Base-by-base conservation (phyloP, 768 basidiomycete genomes). In the Lepiota brunneoincarnata region DNA sequence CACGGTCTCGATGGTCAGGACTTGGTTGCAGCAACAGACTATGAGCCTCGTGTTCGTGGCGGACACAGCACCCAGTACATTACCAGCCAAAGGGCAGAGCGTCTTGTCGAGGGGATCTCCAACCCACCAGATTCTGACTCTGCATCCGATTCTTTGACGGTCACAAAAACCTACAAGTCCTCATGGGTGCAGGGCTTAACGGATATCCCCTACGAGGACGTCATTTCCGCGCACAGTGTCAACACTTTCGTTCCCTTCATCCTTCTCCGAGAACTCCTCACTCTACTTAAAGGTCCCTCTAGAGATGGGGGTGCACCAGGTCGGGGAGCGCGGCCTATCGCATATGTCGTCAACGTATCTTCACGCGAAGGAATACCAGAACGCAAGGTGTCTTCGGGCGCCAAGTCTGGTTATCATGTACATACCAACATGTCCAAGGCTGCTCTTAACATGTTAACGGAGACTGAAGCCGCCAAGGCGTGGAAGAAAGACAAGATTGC, bases 381-480 rank as follows among this genome's bases (percentile, higher is more conserved):
- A 55, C 49, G 26, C 28, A 58, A 57, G 21, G 64, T 62, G 21
- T 59, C 51, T 11, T 57, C 60, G n/a, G 58, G 62, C 2, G 52
- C 59, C 1, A 69, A 69, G 37, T 56, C 59, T 21, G 66, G 67
- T 11, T 54, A 63, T 23, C 70, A 72, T 42, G 67, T 71, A 6
- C 71, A 72, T 56, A 72, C 70, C 28, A 72, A 72, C 54, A 71
- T 72, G 69, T 69, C 69, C 6, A 72, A 72, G 53, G 71, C 71
- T 11, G 71, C 70, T 14, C 59, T 71, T 24, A 72, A 72, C 48
- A 72, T 72, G 71, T 61, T 71, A 20, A 68, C 70, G 2, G 68
- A 72, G 50, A 73, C 70, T 0, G 63, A 72, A 54, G 70, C 69
- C 2, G 55, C 51, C 11, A 44, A 63, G 38, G 64, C 67, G 40